Evolutionary conservation across 176 grass and related monocot genomes (phyloP).

Genomic region (Carex kokanica): DNA sequence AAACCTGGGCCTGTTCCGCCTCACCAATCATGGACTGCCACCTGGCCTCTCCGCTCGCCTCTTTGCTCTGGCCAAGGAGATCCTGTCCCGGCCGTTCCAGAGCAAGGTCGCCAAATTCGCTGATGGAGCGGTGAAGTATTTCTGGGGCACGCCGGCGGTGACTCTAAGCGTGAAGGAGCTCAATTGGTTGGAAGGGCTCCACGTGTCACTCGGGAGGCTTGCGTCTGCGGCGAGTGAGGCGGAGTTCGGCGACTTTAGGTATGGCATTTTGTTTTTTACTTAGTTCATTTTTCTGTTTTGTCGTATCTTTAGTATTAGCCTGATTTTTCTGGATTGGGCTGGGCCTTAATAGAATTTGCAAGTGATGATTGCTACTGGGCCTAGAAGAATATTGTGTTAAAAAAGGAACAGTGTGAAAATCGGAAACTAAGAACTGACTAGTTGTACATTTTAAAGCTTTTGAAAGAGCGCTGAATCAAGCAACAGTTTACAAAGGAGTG

Average conservation of each 20-base stretch:
- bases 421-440: too few relatives aligned
- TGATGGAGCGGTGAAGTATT: slow-evolving; percentile 31
- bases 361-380: neutral
- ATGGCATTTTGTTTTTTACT: neutral
- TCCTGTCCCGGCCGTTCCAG: slow-evolving; percentile 35
- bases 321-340: neutral
- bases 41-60: slow-evolving; percentile 30
- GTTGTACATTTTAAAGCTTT: too few relatives aligned
- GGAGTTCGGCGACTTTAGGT: neutral
- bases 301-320: neutral
- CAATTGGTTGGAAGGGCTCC: slow-evolving; percentile 78
- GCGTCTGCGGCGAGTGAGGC: neutral
- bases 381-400: neutral
- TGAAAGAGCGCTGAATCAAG: too few relatives aligned
- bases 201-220: slow-evolving; percentile 28
- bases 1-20: slow-evolving; percentile 41
- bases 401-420: too few relatives aligned
- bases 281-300: neutral
- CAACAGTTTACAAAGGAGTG: too few relatives aligned
- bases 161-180: slow-evolving; percentile 37
- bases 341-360: neutral
- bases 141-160: slow-evolving; percentile 71
- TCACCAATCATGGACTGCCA: slow-evolving; percentile 63
- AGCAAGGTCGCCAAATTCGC: slow-evolving; percentile 24
- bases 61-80: neutral